Percentiles rank a stretch among this genome's conserved stretches.
These are phyloP conservation scores for Verticillium dahliae DNA, from an alignment of 2,329 filamentous ascomycete genomes.

Conservation along the genomic window DNA sequence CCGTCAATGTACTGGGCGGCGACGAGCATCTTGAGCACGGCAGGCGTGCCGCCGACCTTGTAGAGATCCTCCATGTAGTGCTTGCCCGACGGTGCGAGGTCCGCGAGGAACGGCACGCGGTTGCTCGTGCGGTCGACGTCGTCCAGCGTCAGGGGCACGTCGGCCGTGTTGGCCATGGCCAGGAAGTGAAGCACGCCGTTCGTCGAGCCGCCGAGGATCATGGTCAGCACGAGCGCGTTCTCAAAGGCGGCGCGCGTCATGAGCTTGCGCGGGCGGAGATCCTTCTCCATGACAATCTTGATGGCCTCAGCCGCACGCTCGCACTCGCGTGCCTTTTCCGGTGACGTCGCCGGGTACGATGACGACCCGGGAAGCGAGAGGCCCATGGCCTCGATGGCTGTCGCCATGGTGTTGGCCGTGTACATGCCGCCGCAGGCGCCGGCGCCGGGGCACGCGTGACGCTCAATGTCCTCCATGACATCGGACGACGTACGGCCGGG, in stretches of 20 bases:
- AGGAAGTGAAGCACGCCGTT: slow-evolving; percentile 86
- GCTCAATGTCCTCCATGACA: slow-evolving; percentile 77
- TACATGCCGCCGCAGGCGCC: slow-evolving; percentile 85
- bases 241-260: slow-evolving; percentile 77
- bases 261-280: slow-evolving; percentile 75
- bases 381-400: slow-evolving; percentile 84
- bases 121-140: slow-evolving; percentile 77
- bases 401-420: slow-evolving; percentile 91
- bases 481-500: slow-evolving; percentile 65
- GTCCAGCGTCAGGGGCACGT: slow-evolving; percentile 69
- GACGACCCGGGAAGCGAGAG: slow-evolving; percentile 77
- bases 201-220: slow-evolving; percentile 85
- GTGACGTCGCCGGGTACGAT: slow-evolving; percentile 72
- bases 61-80: slow-evolving; percentile 88
- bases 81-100: slow-evolving; percentile 76
- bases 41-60: slow-evolving; percentile 76
- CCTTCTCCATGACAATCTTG: slow-evolving; percentile 69
- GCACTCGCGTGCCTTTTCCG: slow-evolving; percentile 82
- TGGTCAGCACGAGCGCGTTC: slow-evolving; percentile 84
- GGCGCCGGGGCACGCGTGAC: slow-evolving; percentile 58
- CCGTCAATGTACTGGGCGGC: slow-evolving; percentile 72
- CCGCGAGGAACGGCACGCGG: slow-evolving; percentile 79
- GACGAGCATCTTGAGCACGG: slow-evolving; percentile 79
- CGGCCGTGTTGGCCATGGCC: slow-evolving; percentile 83
- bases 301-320: slow-evolving; percentile 75